These are phyloP conservation scores for Cladosporium sp. DNA, from an alignment of 2,329 filamentous ascomycete genomes.

Conservation along the genomic window DNA sequence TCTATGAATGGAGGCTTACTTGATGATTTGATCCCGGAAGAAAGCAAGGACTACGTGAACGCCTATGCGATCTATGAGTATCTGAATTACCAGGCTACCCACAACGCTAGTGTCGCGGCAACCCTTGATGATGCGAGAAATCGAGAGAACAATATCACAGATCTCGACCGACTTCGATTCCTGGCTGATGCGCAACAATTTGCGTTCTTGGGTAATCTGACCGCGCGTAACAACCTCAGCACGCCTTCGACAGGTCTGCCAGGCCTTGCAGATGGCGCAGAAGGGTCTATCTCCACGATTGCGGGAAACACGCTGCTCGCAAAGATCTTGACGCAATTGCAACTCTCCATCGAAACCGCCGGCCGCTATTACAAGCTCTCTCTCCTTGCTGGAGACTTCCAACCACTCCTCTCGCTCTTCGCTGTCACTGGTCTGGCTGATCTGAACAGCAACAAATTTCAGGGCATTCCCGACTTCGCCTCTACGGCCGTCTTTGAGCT, in stretches of 20 bases:
- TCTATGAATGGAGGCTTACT: constrained; percentile 47
- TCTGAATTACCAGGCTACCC: constrained; percentile 53
- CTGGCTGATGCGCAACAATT: constrained; percentile 51
- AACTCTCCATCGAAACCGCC: constrained; percentile 31
- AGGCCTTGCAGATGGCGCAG: constrained; percentile 1
- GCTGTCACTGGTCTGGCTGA: constrained; percentile 45
- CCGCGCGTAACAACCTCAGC: constrained; percentile 31
- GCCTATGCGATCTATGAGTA: constrained; percentile 58
- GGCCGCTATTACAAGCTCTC: constrained; percentile 34
- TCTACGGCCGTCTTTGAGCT: constrained; percentile 55
- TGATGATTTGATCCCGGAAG: constrained; percentile 41
- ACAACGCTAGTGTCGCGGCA: constrained; percentile 50
- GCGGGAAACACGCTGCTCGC: constrained; percentile 40
- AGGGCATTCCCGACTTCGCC: constrained; percentile 50
- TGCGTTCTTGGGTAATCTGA: constrained; percentile 48
- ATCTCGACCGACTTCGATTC: constrained; percentile 37
- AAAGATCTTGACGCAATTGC: constrained; percentile 37
- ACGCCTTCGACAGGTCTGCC: constrained; percentile 9
- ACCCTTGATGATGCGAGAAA: background rate
- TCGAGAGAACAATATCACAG: constrained; percentile 24
- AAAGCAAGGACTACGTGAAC: constrained; percentile 51
- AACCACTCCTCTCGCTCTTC: constrained; percentile 54
- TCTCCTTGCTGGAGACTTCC: constrained; percentile 50
- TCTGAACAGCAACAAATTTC: constrained; percentile 47
- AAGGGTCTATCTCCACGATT: constrained; percentile 41